A percentile compares a stretch with the other conserved stretches of the same genome.
Evolutionary conservation across 306 rosid species (phyloP).

Genomic region (Castanea mollissima): DNA sequence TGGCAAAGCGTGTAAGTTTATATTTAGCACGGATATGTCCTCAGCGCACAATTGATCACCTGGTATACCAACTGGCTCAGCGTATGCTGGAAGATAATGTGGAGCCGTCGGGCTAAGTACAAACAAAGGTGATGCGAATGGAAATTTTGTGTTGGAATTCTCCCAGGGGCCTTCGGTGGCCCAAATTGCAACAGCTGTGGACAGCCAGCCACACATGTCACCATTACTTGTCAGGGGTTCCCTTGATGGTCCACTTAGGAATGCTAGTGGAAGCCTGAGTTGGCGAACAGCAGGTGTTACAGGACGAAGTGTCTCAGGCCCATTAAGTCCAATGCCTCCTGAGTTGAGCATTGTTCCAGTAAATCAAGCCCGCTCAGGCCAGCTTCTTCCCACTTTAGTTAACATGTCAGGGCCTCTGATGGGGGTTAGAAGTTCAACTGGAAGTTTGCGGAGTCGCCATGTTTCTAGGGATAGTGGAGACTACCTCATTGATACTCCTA

Average conservation of each 20-base stretch:
- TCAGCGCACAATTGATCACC: conserved; percentile 96
- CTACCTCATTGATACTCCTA: conserved; percentile 96
- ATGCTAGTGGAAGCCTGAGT: conserved; percentile 96
- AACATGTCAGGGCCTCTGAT: conserved; percentile 98
- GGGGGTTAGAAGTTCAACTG: conserved; percentile 98
- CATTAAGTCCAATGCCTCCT: conserved; percentile 96
- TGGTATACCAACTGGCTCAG: conserved; percentile 94
- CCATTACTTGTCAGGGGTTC: conserved; percentile 99
- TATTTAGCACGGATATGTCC: conserved; percentile 98
- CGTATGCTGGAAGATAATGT: conserved; percentile 92
- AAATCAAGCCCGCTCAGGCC: conserved; percentile 87
- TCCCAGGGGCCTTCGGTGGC: conserved; percentile 95
- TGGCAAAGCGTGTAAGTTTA: conserved; percentile 93
- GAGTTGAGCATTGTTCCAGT: conserved; percentile 87
- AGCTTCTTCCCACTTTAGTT: conserved; percentile 89
- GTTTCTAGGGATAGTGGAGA: conserved; percentile 98
- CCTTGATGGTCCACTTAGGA: conserved; percentile 96
- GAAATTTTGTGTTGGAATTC: conserved; percentile 86
- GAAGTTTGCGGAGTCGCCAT: conserved; percentile 94
- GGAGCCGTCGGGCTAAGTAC: conserved; percentile 63
- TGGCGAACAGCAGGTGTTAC: conserved; percentile 98
- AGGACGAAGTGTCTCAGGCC: conserved; percentile 96
- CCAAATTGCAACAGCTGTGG: conserved; percentile 82
- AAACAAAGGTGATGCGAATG: conserved; percentile 70
- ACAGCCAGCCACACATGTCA: conserved; percentile 98